These are phyloP conservation scores for Globisporangium splendens DNA, from an alignment of 352 stramenopile species.

Conservation along the genomic window DNA sequence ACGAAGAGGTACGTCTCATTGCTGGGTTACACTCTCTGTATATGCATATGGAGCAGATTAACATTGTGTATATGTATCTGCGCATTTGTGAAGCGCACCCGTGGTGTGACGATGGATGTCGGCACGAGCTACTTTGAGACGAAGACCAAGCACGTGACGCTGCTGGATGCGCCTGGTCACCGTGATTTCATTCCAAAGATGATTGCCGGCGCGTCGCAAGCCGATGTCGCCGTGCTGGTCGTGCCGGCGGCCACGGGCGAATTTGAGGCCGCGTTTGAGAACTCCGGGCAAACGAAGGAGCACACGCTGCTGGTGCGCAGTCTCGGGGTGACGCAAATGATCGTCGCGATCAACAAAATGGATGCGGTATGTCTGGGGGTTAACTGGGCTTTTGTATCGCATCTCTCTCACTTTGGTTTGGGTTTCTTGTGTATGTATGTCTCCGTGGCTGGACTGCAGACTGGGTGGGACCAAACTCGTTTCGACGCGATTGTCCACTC, in stretches of 20 bases:
- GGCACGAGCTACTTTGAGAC: slow-evolving; percentile 92
- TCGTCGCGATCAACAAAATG: slow-evolving; percentile 98
- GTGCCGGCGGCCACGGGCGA: slow-evolving; percentile 93
- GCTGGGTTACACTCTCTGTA: background rate
- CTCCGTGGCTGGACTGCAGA: slow-evolving; percentile 14
- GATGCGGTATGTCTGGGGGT: slow-evolving; percentile 64
- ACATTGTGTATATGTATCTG: slow-evolving; percentile 17
- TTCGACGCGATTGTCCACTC: slow-evolving; percentile 79
- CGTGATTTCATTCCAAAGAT: slow-evolving; percentile 98
- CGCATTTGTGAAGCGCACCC: slow-evolving; percentile 61
- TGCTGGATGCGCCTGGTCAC: slow-evolving; percentile 97
- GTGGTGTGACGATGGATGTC: slow-evolving; percentile 98
- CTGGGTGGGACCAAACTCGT: slow-evolving; percentile 68
- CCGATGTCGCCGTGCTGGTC: slow-evolving; percentile 92
- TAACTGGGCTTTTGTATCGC: background rate
- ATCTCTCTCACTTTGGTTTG: background rate
- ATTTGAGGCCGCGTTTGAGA: slow-evolving; percentile 95
- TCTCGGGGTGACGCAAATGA: slow-evolving; percentile 92
- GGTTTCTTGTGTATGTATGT: background rate
- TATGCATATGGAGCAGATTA: slow-evolving; percentile 12
- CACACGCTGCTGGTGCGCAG: slow-evolving; percentile 94
- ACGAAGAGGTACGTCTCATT: slow-evolving; percentile 48
- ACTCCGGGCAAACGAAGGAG: slow-evolving; percentile 97
- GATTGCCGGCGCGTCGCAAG: slow-evolving; percentile 93
- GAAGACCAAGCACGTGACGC: slow-evolving; percentile 87